phyloP scores from a whole-genome alignment of 352 stramenopile species.

The Plasmopara muralis region DNA sequence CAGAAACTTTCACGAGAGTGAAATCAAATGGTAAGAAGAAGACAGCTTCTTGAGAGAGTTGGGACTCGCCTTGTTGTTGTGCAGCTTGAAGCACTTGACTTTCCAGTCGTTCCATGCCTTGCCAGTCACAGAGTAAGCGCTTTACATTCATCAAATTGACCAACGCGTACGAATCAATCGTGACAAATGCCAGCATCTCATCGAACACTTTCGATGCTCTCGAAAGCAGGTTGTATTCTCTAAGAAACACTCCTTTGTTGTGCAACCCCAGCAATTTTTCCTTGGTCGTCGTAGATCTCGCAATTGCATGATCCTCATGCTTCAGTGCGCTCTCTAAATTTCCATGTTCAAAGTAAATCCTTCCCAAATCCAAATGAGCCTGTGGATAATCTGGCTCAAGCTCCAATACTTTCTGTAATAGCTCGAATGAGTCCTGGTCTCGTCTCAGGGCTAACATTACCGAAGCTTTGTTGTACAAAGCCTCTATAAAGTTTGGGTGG shows the following conservation, averaged over 20 bases:
- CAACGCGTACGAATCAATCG: constrained; percentile 33
- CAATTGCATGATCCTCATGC: constrained; percentile 42
- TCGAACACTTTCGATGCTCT: constrained; percentile 38
- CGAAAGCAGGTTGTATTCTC: constrained; percentile 30
- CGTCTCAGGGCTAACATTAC: constrained; percentile 36
- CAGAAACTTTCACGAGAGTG: constrained; percentile 49
- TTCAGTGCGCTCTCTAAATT: constrained; percentile 32
- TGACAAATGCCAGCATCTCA: constrained; percentile 30
- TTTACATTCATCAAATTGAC: constrained; percentile 43
- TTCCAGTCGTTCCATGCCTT: constrained; percentile 39
- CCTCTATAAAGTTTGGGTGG: constrained; percentile 29
- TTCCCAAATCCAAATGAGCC: constrained; percentile 49
- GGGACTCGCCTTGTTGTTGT: constrained; percentile 12
- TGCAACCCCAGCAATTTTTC: constrained; percentile 34
- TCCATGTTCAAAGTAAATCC: constrained; percentile 42
- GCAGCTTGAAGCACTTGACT: constrained; percentile 30
- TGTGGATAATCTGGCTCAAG: constrained; percentile 33
- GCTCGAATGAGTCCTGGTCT: constrained; percentile 26
- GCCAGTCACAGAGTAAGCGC: constrained; percentile 59
- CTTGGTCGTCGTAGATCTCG: constrained; percentile 1
- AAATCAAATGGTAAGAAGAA: constrained; percentile 67
- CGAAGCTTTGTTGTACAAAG: constrained; percentile 71
- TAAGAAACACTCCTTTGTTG: constrained; percentile 76
- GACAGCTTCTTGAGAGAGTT: constrained; percentile 1
- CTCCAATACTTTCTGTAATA: constrained; percentile 36